Conservation (phyloP, 192 early-diverging fungal genomes). For the Tieghemiomyces parasiticus region DNA sequence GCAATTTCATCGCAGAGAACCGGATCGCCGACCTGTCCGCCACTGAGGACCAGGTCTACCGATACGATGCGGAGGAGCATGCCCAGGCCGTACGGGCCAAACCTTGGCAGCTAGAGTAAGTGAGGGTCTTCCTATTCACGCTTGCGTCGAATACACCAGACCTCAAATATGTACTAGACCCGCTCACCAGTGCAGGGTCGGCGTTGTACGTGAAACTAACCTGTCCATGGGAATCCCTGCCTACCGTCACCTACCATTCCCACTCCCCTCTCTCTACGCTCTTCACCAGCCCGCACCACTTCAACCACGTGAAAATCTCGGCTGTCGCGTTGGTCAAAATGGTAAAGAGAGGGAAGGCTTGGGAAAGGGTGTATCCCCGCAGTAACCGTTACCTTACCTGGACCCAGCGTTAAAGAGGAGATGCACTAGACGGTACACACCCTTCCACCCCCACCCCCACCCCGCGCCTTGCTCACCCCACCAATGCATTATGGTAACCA, state of each 20-base stretch:
- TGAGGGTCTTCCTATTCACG: conserved; percentile 4
- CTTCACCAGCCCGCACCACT: conserved; percentile 55
- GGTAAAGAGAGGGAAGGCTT: conserved; percentile 30
- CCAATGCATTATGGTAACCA: neutral
- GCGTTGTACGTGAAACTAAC: neutral
- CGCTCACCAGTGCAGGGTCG: conserved; percentile 13
- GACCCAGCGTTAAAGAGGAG: neutral
- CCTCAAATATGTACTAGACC: neutral
- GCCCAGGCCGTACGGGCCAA: conserved; percentile 39
- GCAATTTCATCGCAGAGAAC: neutral
- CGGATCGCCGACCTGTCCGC: neutral
- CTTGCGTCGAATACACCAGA: neutral
- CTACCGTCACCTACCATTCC: no score
- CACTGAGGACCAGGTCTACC: conserved; percentile 58
- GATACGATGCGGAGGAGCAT: conserved; percentile 56
- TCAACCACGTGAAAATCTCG: conserved; percentile 79
- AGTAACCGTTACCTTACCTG: no score
- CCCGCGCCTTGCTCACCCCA: neutral
- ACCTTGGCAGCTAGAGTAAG: conserved; percentile 77
- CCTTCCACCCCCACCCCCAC: neutral
- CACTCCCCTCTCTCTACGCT: no score
- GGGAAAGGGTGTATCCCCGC: no score
- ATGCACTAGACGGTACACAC: neutral
- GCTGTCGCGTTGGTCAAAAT: conserved; percentile 96
- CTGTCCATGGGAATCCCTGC: neutral